Conservation (phyloP, 495 filamentous ascomycete genomes). For the Penicillium bovifimosum region DNA sequence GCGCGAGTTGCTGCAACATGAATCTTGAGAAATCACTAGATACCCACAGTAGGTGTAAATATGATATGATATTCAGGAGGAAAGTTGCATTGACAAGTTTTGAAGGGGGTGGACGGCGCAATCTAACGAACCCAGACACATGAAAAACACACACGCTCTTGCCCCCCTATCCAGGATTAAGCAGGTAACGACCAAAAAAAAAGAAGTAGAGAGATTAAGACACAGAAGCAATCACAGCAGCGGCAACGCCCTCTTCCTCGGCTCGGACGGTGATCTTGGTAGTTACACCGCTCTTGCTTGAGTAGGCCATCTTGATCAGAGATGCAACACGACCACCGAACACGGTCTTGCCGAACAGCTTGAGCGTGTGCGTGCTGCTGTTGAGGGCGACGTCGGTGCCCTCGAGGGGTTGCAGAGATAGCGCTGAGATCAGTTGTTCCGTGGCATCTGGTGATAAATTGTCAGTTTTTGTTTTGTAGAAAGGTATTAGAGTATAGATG, state of each 20-base stretch:
- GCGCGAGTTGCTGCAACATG: not conserved
- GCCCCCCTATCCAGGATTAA: slow-evolving; percentile 3
- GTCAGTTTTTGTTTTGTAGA: slow-evolving; percentile 31
- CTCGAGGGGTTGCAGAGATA: slow-evolving; percentile 90
- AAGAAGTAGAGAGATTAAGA: slow-evolving; percentile 48
- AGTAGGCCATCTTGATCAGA: slow-evolving; percentile 88
- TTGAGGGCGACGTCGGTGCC: slow-evolving; percentile 85
- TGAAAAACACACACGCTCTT: slow-evolving; percentile 9
- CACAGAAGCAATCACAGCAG: slow-evolving; percentile 76
- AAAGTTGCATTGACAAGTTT: slow-evolving; percentile 6
- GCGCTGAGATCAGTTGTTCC: slow-evolving; percentile 76
- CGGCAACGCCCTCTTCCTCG: slow-evolving; percentile 89
- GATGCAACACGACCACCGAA: slow-evolving; percentile 84
- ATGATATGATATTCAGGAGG: slow-evolving; percentile 7
- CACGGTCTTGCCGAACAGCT: slow-evolving; percentile 93
- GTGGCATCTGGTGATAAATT: slow-evolving; percentile 69
- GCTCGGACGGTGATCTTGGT: slow-evolving; percentile 86
- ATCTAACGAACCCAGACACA: slow-evolving; percentile 8
- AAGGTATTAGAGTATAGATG: too few species aligned
- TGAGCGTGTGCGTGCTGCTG: slow-evolving; percentile 86
- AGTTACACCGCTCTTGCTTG: slow-evolving; percentile 84
- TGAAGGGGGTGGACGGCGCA: slow-evolving; percentile 1
- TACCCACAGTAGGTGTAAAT: not conserved
- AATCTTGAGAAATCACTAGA: not conserved
- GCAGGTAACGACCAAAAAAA: slow-evolving; percentile 13